These are phyloP conservation scores for Spathaspora jeffriesii DNA, from an alignment of 1,139 yeast species.

Conservation along the genomic window DNA sequence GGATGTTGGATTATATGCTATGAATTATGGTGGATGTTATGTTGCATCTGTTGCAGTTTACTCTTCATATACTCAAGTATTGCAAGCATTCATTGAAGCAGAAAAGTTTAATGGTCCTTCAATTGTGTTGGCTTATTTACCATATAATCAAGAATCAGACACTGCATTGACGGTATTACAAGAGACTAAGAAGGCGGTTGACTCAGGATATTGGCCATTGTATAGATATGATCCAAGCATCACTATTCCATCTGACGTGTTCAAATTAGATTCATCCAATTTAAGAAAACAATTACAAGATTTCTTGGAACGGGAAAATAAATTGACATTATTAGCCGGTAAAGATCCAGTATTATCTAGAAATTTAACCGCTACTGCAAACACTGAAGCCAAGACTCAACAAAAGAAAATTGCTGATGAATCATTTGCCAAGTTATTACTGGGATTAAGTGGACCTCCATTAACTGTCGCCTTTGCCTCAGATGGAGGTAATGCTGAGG, in stretches of 20 bases:
- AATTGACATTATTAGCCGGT: constrained; percentile 70
- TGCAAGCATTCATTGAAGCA: constrained; percentile 90
- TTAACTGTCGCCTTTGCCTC: constrained; percentile 88
- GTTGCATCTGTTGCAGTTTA: constrained; percentile 96
- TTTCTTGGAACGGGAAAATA: constrained; percentile 89
- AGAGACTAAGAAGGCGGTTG: constrained; percentile 90
- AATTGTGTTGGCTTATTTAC: constrained; percentile 85
- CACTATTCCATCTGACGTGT: constrained; percentile 50
- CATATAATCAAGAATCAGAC: constrained; percentile 66
- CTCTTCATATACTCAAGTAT: constrained; percentile 89
- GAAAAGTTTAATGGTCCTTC: constrained; percentile 89
- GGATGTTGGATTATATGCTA: constrained; percentile 92
- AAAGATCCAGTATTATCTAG: constrained; percentile 78
- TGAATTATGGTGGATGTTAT: constrained; percentile 89
- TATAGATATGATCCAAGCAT: constrained; percentile 77
- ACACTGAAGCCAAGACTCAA: constrained; percentile 53
- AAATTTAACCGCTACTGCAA: constrained; percentile 66
- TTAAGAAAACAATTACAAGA: constrained; percentile 75
- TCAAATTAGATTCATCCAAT: constrained; percentile 82
- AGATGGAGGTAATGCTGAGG: constrained; percentile 94
- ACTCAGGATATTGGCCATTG: constrained; percentile 94
- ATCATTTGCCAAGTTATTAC: constrained; percentile 75
- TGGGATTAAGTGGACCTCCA: constrained; percentile 93
- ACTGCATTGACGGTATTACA: constrained; percentile 74
- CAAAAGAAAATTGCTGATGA: constrained; percentile 74